Conservation (phyloP, 176 grass and related monocot species). For the Raddia guianensis region DNA sequence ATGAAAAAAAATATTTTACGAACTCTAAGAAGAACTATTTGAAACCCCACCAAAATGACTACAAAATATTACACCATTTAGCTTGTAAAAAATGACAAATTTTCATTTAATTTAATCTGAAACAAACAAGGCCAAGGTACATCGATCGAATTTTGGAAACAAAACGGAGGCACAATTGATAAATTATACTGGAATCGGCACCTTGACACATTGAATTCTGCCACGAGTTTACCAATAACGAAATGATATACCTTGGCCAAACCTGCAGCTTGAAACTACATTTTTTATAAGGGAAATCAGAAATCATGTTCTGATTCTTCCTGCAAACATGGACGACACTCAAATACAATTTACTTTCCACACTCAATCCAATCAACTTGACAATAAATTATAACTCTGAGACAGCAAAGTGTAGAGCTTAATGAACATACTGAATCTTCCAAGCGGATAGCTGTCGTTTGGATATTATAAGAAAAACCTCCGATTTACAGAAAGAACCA, state of each 20-base stretch:
- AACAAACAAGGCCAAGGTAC: background rate
- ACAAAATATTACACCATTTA: too few relatives aligned
- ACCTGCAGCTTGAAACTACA: background rate
- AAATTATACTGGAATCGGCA: constrained; percentile 2
- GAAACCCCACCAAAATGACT: too few relatives aligned
- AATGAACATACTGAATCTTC: background rate
- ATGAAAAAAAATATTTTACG: too few relatives aligned
- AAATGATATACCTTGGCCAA: background rate
- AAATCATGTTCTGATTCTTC: background rate
- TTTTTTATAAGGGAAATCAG: background rate
- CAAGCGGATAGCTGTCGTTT: background rate
- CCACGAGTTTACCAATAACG: background rate
- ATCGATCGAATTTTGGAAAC: background rate
- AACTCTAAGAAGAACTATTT: too few relatives aligned
- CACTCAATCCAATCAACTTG: background rate
- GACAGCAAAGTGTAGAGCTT: background rate
- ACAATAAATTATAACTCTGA: background rate
- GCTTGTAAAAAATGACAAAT: too few relatives aligned
- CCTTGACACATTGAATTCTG: background rate
- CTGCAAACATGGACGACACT: background rate
- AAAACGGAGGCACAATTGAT: background rate
- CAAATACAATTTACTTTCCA: background rate
- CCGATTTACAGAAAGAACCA: background rate
- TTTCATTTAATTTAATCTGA: too few relatives aligned
- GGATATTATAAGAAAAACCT: background rate